phyloP scores from a whole-genome alignment of 495 filamentous ascomycete species.

The Penicillium silybi region DNA sequence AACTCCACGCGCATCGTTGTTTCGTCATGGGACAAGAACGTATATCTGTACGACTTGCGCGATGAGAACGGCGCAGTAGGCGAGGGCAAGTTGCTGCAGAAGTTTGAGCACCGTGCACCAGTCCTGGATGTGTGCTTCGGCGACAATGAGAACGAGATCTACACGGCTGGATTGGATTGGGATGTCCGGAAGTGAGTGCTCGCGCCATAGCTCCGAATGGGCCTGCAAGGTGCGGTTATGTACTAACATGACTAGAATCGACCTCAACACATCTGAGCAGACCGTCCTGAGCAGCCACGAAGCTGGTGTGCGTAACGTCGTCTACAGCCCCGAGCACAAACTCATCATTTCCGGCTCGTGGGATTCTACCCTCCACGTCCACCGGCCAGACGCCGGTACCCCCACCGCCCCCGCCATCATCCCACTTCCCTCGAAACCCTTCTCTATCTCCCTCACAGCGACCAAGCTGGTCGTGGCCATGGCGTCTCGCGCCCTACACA shows the following conservation, averaged over 20 bases:
- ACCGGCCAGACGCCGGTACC: conserved; percentile 49
- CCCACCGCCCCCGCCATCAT: conserved; percentile 53
- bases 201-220: neutral
- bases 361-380: conserved; percentile 86
- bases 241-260: conserved; percentile 51
- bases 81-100: conserved; percentile 60
- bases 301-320: conserved; percentile 73
- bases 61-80: conserved; percentile 53
- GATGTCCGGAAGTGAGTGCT: conserved; percentile 65
- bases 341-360: conserved; percentile 86
- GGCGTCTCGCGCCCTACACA: conserved; percentile 84
- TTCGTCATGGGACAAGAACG: conserved; percentile 90
- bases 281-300: conserved; percentile 74
- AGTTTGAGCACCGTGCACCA: conserved; percentile 78
- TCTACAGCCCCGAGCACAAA: conserved; percentile 71
- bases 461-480: conserved; percentile 91
- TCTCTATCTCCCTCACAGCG: conserved; percentile 74
- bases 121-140: conserved; percentile 92
- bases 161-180: conserved; percentile 79
- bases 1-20: conserved; percentile 67
- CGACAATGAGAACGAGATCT: conserved; percentile 71
- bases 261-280: conserved; percentile 67
- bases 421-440: conserved; percentile 75
- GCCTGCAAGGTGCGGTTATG: neutral
- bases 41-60: conserved; percentile 82